phyloP scores from a whole-genome alignment of 371 early-diverging fungal species.

The Mortierella sp. region DNA sequence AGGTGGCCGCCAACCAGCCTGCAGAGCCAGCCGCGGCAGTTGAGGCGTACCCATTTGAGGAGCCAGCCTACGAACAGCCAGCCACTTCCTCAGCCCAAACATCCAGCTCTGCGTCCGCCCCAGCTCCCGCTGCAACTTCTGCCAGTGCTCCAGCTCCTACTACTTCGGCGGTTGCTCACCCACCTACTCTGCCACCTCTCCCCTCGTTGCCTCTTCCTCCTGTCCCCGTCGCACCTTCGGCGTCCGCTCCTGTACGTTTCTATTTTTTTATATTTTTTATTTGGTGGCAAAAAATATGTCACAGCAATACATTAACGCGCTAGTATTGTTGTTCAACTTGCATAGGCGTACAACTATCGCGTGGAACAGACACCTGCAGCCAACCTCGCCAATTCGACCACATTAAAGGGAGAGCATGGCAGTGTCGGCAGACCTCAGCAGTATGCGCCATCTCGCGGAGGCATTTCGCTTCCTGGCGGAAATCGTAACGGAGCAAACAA shows the following conservation, averaged over 20 bases:
- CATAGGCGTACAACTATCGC: constrained; percentile 31
- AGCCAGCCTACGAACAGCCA: constrained; percentile 38
- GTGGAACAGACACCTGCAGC: constrained; percentile 59
- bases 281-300: background rate
- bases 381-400: constrained; percentile 60
- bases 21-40: constrained; percentile 62
- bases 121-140: background rate
- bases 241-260: constrained; percentile 4
- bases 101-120: background rate
- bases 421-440: constrained; percentile 53
- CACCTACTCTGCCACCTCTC: constrained; percentile 6
- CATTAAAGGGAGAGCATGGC: constrained; percentile 36
- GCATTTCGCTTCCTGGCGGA: constrained; percentile 42
- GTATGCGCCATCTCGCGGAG: constrained; percentile 48
- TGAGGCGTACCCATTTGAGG: constrained; percentile 45
- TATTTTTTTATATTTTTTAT: background rate
- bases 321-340: background rate
- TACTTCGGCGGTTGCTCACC: background rate
- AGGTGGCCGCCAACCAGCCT: constrained; percentile 81
- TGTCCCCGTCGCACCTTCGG: constrained; percentile 13
- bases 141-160: constrained; percentile 8
- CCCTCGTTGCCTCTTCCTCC: constrained; percentile 5
- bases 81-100: constrained; percentile 14
- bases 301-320: constrained; percentile 1
- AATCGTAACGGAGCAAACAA: constrained; percentile 22